Percentiles rank a stretch among this genome's conserved stretches.
Evolutionary conservation across 163 green algal genomes (phyloP).

Genomic region (Prototheca wickerhamii): DNA sequence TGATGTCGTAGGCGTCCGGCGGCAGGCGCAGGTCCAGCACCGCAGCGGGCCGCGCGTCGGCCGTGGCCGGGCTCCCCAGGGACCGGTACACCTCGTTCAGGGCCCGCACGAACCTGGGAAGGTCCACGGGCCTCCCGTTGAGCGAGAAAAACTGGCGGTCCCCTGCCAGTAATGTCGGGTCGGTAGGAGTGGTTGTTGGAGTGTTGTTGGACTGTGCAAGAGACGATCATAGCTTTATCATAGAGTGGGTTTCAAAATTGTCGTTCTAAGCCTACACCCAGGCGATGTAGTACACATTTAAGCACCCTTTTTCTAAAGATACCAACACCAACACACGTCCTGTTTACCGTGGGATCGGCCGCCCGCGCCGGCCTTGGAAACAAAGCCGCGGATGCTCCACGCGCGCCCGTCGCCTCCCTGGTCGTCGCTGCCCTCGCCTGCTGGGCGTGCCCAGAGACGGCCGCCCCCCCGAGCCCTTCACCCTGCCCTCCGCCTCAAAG

Average conservation of each 20-base stretch:
- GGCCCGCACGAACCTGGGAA: constrained; percentile 63
- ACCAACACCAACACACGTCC: not conserved
- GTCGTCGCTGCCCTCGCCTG: too few relatives aligned
- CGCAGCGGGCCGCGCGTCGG: constrained; percentile 25
- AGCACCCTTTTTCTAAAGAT: not conserved
- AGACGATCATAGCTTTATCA: not conserved
- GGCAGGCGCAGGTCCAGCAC: constrained; percentile 36
- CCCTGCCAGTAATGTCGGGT: constrained; percentile 23
- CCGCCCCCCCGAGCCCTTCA: not conserved
- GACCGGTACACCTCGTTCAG: constrained; percentile 71
- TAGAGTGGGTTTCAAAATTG: too few relatives aligned
- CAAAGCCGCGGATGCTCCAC: constrained; percentile 25
- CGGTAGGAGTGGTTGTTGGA: not conserved
- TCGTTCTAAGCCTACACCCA: not conserved
- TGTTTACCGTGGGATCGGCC: constrained; percentile 16
- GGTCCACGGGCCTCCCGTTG: constrained; percentile 87
- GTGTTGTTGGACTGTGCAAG: not conserved
- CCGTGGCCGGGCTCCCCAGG: constrained; percentile 25
- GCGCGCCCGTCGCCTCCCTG: not conserved
- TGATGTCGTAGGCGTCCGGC: constrained; percentile 72
- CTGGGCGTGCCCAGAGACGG: not conserved
- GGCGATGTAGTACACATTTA: not conserved
- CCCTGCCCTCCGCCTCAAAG: constrained; percentile 34
- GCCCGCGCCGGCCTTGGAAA: constrained; percentile 56
- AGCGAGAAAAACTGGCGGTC: constrained; percentile 89